Base-by-base conservation (phyloP, 257 asterid genomes). In the Marsdenia floribunda region DNA sequence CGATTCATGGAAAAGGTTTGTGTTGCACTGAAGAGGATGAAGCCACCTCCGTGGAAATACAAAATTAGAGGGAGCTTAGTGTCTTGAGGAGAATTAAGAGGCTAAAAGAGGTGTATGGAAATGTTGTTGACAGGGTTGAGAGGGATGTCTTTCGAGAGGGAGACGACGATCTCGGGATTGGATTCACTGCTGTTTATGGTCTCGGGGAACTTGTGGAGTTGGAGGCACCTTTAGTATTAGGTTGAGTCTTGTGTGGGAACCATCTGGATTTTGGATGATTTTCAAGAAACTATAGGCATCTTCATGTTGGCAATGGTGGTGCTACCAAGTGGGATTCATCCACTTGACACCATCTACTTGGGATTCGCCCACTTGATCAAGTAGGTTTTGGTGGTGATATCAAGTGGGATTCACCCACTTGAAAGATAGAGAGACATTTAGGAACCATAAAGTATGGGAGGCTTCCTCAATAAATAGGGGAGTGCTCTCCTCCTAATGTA, bases 31-130 rank as follows among this genome's bases (percentile, higher is more conserved):
- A 52, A 53, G 1, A 87, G 54, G 2, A 90, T 74, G 61, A 90
- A 90, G 0, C 96, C 93, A 57, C 96, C 89, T 38, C 96, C 93
- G 54, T 90, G 93, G 78, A 82, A 90, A 73, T 87, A 80, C 6
- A 90, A 40, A 8, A 88, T 64, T 75, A 90, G 64, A 1, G 96
- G 93, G 5, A 90, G 83, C 72, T 84, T 90, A 49, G 84, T 7
- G 69, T 21, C 21, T 4, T 80, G 33, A 0, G 88, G 82, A 8
- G 69, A 81, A 21, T 29, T 71, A 2, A 19, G 59, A 9, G 96
- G 96, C 4, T 85, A 86, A 52, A 75, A 88, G 73, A 90, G 88
- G 78, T 92, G 93, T 26, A 88, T 74, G 86, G 73, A 88, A 63
- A 91, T 87, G 82, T 52, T 63, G 75, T 40, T 64, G 58, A 83